A percentile compares a stretch with the other conserved stretches of the same genome.
Evolutionary conservation across 192 early-diverging fungal genomes (phyloP).

Genomic region (Coemansia reversa): DNA sequence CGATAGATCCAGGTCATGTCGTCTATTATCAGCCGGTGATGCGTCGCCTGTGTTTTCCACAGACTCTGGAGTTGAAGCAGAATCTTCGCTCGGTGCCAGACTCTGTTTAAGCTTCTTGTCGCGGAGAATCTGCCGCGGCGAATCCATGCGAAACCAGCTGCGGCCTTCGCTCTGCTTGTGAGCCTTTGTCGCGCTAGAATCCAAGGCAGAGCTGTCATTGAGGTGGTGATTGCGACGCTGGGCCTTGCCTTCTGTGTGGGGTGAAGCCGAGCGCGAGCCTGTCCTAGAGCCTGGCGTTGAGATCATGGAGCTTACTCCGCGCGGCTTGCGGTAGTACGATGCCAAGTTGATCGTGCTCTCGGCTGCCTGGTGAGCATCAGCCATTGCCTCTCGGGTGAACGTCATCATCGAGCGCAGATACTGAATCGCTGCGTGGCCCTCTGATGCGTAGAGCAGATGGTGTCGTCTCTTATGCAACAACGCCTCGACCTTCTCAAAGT

Average conservation of each 20-base stretch:
- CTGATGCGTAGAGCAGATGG: conserved; percentile 68
- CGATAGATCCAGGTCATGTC: conserved; percentile 17
- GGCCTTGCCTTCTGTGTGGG: conserved; percentile 35
- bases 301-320: conserved; percentile 35
- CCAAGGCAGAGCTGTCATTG: conserved; percentile 65
- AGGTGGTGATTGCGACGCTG: conserved; percentile 46
- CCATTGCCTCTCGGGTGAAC: conserved; percentile 71
- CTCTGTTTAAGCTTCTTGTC: conserved; percentile 20
- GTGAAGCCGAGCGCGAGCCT: conserved; percentile 46
- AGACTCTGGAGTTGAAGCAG: not conserved
- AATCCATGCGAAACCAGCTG: conserved; percentile 29
- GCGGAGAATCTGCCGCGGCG: conserved; percentile 36
- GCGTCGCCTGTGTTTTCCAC: not conserved
- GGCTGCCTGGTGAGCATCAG: conserved; percentile 61
- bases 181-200: conserved; percentile 4
- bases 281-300: conserved; percentile 38
- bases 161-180: conserved; percentile 12
- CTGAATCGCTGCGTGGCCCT: conserved; percentile 70
- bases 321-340: conserved; percentile 61
- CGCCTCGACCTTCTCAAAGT: conserved; percentile 66
- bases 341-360: conserved; percentile 64
- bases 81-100: not conserved
- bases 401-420: conserved; percentile 73
- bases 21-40: conserved; percentile 4
- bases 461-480: conserved; percentile 55